These are phyloP conservation scores for Orbilia brochopaga DNA, from an alignment of 2,329 filamentous ascomycete species.

Conservation along the genomic window DNA sequence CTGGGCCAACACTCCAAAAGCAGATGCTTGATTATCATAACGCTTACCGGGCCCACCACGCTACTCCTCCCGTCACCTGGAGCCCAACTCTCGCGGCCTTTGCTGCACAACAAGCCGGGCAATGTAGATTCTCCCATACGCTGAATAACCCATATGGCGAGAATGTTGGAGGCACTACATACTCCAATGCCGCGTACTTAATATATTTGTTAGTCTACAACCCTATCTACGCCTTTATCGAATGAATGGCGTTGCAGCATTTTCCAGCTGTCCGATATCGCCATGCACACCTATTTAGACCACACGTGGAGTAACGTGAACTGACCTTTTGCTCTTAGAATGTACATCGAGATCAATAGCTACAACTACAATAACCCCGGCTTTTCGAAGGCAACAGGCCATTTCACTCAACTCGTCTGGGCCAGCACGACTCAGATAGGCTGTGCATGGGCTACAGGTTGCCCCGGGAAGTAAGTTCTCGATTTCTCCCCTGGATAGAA, in stretches of 20 bases:
- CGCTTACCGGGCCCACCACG: slow-evolving; percentile 27
- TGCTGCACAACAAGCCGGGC: slow-evolving; percentile 15
- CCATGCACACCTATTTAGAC: neutral
- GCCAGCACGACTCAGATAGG: slow-evolving; percentile 67
- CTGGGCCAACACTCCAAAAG: slow-evolving; percentile 2
- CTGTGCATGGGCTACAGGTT: slow-evolving; percentile 60
- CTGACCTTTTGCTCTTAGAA: slow-evolving; percentile 5
- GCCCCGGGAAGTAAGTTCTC: slow-evolving; percentile 25
- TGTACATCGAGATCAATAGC: slow-evolving; percentile 59
- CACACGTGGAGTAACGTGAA: neutral
- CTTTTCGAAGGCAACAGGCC: slow-evolving; percentile 68
- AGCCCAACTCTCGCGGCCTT: slow-evolving; percentile 12
- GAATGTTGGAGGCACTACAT: slow-evolving; percentile 42
- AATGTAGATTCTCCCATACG: slow-evolving; percentile 39
- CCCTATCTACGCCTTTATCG: neutral
- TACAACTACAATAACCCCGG: slow-evolving; percentile 68
- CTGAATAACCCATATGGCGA: slow-evolving; percentile 33
- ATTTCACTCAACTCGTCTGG: slow-evolving; percentile 78
- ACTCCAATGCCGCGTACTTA: slow-evolving; percentile 31
- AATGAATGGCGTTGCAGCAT: too few relatives aligned
- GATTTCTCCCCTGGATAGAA: neutral
- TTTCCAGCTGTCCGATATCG: neutral
- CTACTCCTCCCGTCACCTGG: slow-evolving; percentile 19
- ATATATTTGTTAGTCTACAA: slow-evolving; percentile 19
- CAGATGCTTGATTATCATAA: slow-evolving; percentile 41